Evolutionary conservation across 2,329 filamentous ascomycete species (phyloP).

Genomic region (Microcyclosporella mali): DNA sequence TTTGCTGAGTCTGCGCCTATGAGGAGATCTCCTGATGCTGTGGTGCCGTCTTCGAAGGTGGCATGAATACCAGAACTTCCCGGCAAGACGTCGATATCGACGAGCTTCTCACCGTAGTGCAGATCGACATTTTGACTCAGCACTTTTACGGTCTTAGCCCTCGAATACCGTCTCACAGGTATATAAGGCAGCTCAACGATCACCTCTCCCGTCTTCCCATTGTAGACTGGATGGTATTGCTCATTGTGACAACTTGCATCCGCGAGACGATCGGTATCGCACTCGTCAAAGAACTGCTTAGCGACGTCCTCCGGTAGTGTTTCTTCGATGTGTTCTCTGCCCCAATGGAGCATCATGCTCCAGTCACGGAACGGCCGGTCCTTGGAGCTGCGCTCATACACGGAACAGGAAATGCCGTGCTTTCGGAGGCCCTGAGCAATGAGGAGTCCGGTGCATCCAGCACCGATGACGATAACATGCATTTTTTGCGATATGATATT

Average conservation of each 20-base stretch:
- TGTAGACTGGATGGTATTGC: neutral
- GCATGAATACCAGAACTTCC: neutral
- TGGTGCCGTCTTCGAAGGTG: neutral
- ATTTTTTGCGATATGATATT: neutral
- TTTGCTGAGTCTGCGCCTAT: constrained; percentile 1
- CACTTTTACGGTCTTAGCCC: neutral
- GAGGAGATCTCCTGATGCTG: neutral
- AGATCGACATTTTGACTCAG: neutral
- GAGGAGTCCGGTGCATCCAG: neutral
- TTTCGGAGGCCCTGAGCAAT: neutral
- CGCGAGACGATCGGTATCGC: neutral
- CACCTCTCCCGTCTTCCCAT: constrained; percentile 2
- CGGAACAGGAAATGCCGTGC: neutral
- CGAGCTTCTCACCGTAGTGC: neutral
- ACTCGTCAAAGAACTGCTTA: neutral
- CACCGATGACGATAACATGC: neutral
- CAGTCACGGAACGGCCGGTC: neutral
- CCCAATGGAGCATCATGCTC: neutral
- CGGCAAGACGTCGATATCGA: neutral
- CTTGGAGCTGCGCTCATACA: neutral
- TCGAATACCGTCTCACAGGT: neutral
- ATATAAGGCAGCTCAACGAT: neutral
- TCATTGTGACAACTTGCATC: neutral
- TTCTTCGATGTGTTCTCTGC: neutral
- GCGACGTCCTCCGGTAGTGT: neutral